Base-by-base conservation (phyloP, 2,329 filamentous ascomycete genomes). In the Cladosporium colombiae region DNA sequence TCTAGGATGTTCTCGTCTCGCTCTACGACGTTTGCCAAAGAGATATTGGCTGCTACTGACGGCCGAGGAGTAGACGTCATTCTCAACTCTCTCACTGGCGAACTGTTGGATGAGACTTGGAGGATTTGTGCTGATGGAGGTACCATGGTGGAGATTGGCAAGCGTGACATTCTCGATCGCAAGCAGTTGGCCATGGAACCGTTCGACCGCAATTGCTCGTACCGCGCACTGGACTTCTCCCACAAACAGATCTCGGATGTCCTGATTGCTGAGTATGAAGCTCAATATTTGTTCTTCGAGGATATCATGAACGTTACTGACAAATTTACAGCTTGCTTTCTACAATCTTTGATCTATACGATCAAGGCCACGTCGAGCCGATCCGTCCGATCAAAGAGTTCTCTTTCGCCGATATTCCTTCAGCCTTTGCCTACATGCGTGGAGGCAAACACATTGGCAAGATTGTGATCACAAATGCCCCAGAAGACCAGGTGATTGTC, bases 111-210 rank as follows among this genome's bases (percentile, higher is more conserved):
- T 25, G 66, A 46, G n/a, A 50, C 56, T 13, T 68, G 67, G 67
- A 60, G 65, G 16, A 5, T 71, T 53, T 63, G 76, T 11, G 75
- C 76, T 1, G 64, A 70, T 2, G 73, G 72, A 35, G 77, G 77
- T 7, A 68, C 59, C 6, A 65, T 78, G 72, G 29, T 71, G 14
- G 73, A 75, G 59, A 69, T 73, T n/a, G 70, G 71, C 52, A 71
- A 70, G 62, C 49, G 64, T 55, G 71, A 71, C 49, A 29, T 70
- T 23, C 23, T 66, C 2, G 66, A 55, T 23, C 31, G 50, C 37
- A 65, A 35, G 6, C 62, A 62, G 18, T 63, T 73, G n/a, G 62
- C 52, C 21, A 68, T 73, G 69, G 37, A 68, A 3, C 31, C 46
- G 2, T 73, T 73, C 60, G 14, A 40, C 21, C 52, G 40, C 2